Evolutionary conservation across 2,329 filamentous ascomycete species (phyloP).

Genomic region (Elsinoe ampelina): DNA sequence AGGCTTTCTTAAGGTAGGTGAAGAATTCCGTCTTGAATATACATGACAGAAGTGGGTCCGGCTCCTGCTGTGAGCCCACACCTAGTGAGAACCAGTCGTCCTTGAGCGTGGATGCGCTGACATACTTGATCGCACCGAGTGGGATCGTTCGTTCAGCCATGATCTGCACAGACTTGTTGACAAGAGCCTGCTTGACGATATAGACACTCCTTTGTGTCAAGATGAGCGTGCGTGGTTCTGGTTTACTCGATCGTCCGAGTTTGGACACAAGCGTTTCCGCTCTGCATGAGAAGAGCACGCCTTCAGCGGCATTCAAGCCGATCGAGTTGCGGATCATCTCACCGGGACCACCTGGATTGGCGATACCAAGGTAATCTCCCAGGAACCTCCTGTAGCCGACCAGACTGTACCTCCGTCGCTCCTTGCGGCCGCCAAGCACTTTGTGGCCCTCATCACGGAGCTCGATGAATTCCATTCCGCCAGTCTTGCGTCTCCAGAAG

Average conservation of each 20-base stretch:
- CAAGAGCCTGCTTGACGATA: constrained; percentile 72
- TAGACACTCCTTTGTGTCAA: constrained; percentile 83
- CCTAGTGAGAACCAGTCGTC: constrained; percentile 97
- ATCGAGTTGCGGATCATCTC: constrained; percentile 69
- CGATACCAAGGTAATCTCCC: constrained; percentile 88
- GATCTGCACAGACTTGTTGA: constrained; percentile 75
- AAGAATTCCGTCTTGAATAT: constrained; percentile 96
- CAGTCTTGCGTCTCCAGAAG: constrained; percentile 89
- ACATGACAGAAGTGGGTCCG: constrained; percentile 89
- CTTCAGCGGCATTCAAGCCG: constrained; percentile 60
- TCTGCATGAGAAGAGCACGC: constrained; percentile 78
- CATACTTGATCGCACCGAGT: constrained; percentile 77
- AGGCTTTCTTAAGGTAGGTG: constrained; percentile 73
- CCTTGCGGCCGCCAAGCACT: constrained; percentile 75
- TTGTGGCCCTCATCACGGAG: constrained; percentile 80
- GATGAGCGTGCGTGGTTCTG: constrained; percentile 73
- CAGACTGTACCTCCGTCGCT: constrained; percentile 82
- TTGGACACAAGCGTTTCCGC: constrained; percentile 87
- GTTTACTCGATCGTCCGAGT: constrained; percentile 91
- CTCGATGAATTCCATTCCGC: constrained; percentile 79
- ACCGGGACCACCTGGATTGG: constrained; percentile 68
- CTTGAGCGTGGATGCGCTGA: constrained; percentile 69
- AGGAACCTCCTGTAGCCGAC: constrained; percentile 85
- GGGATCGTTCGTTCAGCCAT: constrained; percentile 72
- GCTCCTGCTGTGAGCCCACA: constrained; percentile 78